Evolutionary conservation across 345 rosid genomes (phyloP), one percentile per base, ranked within the genome.

Genomic region (Pistacia atlantica): DNA sequence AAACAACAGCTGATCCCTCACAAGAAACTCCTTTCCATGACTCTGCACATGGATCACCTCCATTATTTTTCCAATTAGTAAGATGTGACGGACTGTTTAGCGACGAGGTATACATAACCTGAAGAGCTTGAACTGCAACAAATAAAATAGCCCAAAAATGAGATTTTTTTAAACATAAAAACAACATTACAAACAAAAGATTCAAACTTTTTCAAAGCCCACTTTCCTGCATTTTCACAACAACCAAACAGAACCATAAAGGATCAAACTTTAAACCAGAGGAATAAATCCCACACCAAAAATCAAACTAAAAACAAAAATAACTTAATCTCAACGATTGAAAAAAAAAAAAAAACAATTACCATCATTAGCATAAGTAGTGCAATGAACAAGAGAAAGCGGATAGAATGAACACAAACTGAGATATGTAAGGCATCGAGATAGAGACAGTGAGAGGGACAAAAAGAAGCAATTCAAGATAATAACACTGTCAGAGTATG

Each of bases 1-100:
- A 86, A 74, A 94, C 93, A 67, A 97, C 94, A 65, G 97, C 91
- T 4, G 99, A 94, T 62, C 90, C 97, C 55, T 90, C 88, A 70
- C 99, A 97, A 45, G 87, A 83, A 68, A 97, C 81, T 73, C 99
- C 99, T 87, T 84, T 90, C 99, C 99, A 97, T 71, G 98, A 87
- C 82, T 94, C 98, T 71, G 82, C 85, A 81, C 99, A 97, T n/a
- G 98, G 99, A 89, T 96, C 99, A 18, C 92, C 94, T 46, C 92
- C 94, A 20, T 68, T 80, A 81, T 65, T 86, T 68, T 88, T 92
- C 99, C 99, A 97, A 84, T 86, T 92, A 65, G 94, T 94, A 46
- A 97, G 86, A 89, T 91, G 89, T 22, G 90, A 84, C 78, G 99
- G 89, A 75, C 89, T 87, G 80, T 91, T 91, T 60, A 97, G 77